A percentile compares a stretch with the other conserved stretches of the same genome.
Conservation (phyloP, 2,329 filamentous ascomycete species). For the Scopulariopsis brevicaulis region DNA sequence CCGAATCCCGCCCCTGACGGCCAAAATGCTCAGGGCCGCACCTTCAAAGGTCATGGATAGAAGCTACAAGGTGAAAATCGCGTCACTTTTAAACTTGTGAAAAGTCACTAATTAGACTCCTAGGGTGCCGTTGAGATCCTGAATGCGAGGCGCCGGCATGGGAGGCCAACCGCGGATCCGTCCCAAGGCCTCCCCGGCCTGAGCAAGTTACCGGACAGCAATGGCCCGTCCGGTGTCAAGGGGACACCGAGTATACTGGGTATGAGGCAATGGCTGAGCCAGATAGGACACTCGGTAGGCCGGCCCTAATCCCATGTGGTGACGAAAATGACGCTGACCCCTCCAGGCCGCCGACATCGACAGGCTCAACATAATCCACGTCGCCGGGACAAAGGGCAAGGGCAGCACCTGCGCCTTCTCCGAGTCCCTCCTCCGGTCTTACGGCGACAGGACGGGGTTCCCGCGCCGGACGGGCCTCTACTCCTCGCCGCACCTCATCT, state of each 20-base stretch:
- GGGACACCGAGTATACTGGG: neutral
- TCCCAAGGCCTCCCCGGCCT: neutral
- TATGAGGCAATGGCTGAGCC: neutral
- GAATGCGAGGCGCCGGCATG: neutral
- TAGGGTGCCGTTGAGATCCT: neutral
- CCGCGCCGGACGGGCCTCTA: slow-evolving; percentile 29
- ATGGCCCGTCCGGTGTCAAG: neutral
- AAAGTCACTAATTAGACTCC: too few relatives aligned
- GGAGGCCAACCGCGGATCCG: neutral
- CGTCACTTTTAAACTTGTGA: too few relatives aligned
- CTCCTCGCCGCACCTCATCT: slow-evolving; percentile 35
- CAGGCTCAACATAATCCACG: slow-evolving; percentile 33
- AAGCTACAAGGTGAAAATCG: too few relatives aligned
- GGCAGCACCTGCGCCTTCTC: slow-evolving; percentile 38
- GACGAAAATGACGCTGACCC: neutral
- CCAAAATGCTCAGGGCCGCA: too few relatives aligned
- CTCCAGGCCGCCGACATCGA: slow-evolving; percentile 12
- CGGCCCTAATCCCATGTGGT: neutral
- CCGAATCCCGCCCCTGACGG: too few relatives aligned
- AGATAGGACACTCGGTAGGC: neutral
- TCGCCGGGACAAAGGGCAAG: slow-evolving; percentile 44
- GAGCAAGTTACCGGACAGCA: neutral
- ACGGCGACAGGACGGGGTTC: slow-evolving; percentile 11
- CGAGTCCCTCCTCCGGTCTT: slow-evolving; percentile 24
- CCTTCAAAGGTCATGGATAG: too few relatives aligned